Evolutionary conservation across 2,329 filamentous ascomycete genomes (phyloP).

Genomic region (Fusarium buharicum): DNA sequence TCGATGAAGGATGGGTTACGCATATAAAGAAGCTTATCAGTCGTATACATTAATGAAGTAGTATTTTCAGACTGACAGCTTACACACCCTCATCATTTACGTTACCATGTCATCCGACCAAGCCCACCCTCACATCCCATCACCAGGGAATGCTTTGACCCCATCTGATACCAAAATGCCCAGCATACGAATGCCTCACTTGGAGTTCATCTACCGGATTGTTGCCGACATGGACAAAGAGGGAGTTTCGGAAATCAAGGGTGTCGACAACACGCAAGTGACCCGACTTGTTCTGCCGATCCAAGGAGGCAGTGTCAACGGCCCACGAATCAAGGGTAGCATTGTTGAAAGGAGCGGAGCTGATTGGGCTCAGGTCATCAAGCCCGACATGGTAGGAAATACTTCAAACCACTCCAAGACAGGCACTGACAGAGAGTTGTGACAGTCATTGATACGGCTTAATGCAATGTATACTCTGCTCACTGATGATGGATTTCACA

Average conservation of each 20-base stretch:
- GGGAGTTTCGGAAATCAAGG: slow-evolving; percentile 23
- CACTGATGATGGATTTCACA: slow-evolving; percentile 26
- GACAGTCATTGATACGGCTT: slow-evolving; percentile 23
- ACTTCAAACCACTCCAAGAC: background rate
- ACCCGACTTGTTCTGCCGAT: slow-evolving; percentile 34
- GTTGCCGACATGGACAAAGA: slow-evolving; percentile 36
- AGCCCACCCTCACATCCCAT: slow-evolving; percentile 17
- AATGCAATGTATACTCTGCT: slow-evolving; percentile 34
- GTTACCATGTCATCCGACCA: slow-evolving; percentile 15
- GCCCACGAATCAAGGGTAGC: slow-evolving; percentile 25
- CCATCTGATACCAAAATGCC: slow-evolving; percentile 9
- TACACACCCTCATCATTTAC: too few species aligned
- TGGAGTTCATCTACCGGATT: slow-evolving; percentile 39
- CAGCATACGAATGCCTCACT: slow-evolving; percentile 34
- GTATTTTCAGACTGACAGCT: background rate
- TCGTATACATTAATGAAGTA: background rate
- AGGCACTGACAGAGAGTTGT: background rate
- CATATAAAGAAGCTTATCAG: background rate
- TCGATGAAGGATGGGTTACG: too few species aligned
- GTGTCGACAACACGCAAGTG: slow-evolving; percentile 17
- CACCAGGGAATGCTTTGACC: slow-evolving; percentile 31
- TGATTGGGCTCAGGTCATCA: slow-evolving; percentile 35
- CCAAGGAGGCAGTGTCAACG: slow-evolving; percentile 22
- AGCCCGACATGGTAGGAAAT: slow-evolving; percentile 25
- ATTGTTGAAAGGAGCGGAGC: slow-evolving; percentile 35